Evolutionary conservation across 495 filamentous ascomycete species (phyloP).

Genomic region (Aspergillus wentii): DNA sequence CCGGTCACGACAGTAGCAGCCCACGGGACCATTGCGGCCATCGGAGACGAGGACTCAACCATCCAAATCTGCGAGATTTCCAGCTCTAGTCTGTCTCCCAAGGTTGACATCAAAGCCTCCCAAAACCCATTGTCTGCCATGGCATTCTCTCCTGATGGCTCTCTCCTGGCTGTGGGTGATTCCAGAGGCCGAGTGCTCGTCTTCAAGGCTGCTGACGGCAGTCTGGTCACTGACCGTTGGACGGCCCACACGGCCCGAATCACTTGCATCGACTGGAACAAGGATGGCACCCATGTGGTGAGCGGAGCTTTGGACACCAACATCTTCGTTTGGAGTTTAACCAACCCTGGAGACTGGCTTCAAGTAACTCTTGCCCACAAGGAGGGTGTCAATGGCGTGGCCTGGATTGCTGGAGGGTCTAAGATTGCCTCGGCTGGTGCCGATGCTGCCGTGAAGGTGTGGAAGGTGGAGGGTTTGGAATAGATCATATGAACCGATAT

Average conservation of each 20-base stretch:
- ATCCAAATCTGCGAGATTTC: conserved; percentile 66
- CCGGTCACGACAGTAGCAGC: conserved; percentile 71
- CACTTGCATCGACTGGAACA: conserved; percentile 78
- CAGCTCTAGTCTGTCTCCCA: conserved; percentile 40
- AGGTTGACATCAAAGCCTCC: conserved; percentile 36
- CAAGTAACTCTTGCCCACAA: conserved; percentile 85
- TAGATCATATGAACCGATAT: conserved; percentile 21
- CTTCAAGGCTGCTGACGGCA: conserved; percentile 50
- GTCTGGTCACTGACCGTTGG: conserved; percentile 64
- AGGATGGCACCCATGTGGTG: conserved; percentile 66
- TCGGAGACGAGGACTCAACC: conserved; percentile 66
- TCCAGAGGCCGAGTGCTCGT: conserved; percentile 80
- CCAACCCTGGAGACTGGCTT: conserved; percentile 73
- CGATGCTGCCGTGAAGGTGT: conserved; percentile 88
- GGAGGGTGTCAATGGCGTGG: conserved; percentile 86
- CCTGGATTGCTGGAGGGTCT: conserved; percentile 66
- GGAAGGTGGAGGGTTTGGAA: conserved; percentile 66
- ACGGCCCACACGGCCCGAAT: conserved; percentile 87
- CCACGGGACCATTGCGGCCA: conserved; percentile 58
- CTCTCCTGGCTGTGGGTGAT: conserved; percentile 74
- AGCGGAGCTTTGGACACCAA: conserved; percentile 87
- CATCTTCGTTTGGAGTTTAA: conserved; percentile 85
- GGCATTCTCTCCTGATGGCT: conserved; percentile 71
- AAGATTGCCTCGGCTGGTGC: conserved; percentile 75
- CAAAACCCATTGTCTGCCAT: conserved; percentile 48